Conservation (phyloP, 345 rosid genomes). For the Erucastrum elatum region DNA sequence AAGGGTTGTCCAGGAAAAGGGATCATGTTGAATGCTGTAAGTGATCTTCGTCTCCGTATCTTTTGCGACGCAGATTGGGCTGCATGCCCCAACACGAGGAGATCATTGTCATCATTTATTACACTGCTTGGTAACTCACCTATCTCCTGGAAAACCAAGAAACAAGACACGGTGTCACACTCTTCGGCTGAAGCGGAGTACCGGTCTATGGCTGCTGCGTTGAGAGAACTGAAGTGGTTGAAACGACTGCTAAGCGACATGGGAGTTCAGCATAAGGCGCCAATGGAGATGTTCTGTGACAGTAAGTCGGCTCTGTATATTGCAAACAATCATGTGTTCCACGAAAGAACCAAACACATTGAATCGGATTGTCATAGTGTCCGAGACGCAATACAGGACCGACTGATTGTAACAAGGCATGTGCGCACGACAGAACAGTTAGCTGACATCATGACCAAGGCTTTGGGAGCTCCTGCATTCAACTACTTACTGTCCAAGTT, state of each 20-base stretch:
- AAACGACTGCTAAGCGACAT: background rate
- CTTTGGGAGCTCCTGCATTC: too few species aligned
- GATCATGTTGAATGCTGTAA: background rate
- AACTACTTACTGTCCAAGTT: too few species aligned
- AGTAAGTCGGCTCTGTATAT: too few species aligned
- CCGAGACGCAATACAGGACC: too few species aligned
- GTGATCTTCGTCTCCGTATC: background rate
- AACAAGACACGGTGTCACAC: background rate
- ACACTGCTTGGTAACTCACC: background rate
- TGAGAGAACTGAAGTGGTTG: background rate
- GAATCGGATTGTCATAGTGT: too few species aligned
- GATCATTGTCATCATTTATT: background rate
- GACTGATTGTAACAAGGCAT: too few species aligned
- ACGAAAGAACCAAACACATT: too few species aligned
- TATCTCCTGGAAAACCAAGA: background rate
- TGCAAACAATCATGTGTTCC: too few species aligned
- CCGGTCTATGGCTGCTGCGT: background rate
- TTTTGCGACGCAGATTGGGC: background rate
- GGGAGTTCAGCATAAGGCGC: too few species aligned
- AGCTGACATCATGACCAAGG: too few species aligned
- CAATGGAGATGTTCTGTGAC: too few species aligned
- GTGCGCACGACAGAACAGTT: too few species aligned
- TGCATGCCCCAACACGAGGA: background rate
- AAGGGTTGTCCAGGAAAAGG: background rate
- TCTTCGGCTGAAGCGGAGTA: background rate